phyloP scores from a whole-genome alignment of 2,329 filamentous ascomycete species.

The Colletotrichum cuscutae region DNA sequence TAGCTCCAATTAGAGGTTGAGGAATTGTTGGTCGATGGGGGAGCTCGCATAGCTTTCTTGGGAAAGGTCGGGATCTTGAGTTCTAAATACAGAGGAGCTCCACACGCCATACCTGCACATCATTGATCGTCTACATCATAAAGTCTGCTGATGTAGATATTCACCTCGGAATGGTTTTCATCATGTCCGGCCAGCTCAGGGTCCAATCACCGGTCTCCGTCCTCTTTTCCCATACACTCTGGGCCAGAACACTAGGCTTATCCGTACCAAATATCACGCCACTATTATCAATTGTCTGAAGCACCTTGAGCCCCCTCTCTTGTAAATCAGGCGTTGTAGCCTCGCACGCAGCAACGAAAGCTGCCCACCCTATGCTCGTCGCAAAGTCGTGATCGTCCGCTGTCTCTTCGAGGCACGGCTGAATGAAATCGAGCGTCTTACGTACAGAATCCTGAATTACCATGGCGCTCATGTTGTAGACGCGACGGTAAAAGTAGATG shows the following conservation, averaged over 20 bases:
- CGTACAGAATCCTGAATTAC: constrained; percentile 51
- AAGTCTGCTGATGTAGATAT: not conserved
- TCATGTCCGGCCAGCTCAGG: constrained; percentile 42
- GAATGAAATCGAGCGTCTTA: constrained; percentile 48
- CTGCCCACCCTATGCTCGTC: constrained; percentile 53
- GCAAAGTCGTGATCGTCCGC: constrained; percentile 49
- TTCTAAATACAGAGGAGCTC: too few species aligned
- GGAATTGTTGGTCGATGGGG: too few species aligned
- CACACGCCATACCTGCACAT: not conserved
- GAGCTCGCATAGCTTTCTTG: too few species aligned
- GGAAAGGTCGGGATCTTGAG: too few species aligned
- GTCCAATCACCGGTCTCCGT: constrained; percentile 43
- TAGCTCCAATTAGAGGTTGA: fast-evolving
- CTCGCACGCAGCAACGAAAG: constrained; percentile 55
- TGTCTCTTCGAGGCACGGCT: constrained; percentile 44
- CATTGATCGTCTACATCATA: not conserved
- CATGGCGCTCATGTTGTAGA: constrained; percentile 51
- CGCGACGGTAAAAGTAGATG: constrained; percentile 57
- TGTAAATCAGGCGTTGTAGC: constrained; percentile 49
- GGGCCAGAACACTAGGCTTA: constrained; percentile 41
- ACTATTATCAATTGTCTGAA: constrained; percentile 41
- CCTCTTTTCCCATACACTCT: constrained; percentile 43
- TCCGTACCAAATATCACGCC: constrained; percentile 41
- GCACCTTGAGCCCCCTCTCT: constrained; percentile 38
- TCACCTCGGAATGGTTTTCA: not conserved